Evolutionary conservation across 2,329 filamentous ascomycete species (phyloP), one percentile per base, ranked within the genome.

Genomic region (Aureobasidium sp.): DNA sequence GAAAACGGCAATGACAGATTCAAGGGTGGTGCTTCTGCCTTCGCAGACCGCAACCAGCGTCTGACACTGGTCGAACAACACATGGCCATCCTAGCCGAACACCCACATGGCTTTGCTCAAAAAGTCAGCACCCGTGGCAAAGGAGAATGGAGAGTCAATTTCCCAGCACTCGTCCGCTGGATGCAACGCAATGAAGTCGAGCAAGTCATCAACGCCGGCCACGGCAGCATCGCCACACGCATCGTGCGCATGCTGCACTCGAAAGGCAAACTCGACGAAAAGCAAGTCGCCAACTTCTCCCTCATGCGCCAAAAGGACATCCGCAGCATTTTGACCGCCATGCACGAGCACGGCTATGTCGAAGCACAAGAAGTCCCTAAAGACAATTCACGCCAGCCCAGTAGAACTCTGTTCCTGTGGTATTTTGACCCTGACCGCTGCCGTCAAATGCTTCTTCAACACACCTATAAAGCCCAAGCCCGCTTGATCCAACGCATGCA

Each of bases 251-350:
- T 97, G 61, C 81, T 99, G 25, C 83, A 88, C 42, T 86, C 89
- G 63, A 91, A 92, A 70, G 94, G 94, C 59, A 96, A 94, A 71
- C 80, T 97, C n/a, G 93, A 97, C 67, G 94, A 99, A 74, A 96
- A 95, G 74, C 87, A 89, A 64, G 81, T 97, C 13, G 88, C 89
- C 41, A 86, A 86, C 54, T 81, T 91, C 61, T 89, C 89, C 59
- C 83, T 99, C 64, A 87, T 97, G 79, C 88, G 88, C 62, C 90
- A 93, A 68, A 86, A 88, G 62, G 90, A 96, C 59, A 85, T 97
- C 29, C 90, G 94, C 50, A 86, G 87, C 62, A 88, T 91, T 65
- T 87, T 97, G 74, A 87, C 90, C 15, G 85, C 87, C 64, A 89
- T 99, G 82, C 90, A 96, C 67, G 86, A 91, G 72, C 86, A 86